Percentiles rank a stretch among this genome's conserved stretches.
Conservation (phyloP, 176 grass and related monocot species). For the Otatea glauca region DNA sequence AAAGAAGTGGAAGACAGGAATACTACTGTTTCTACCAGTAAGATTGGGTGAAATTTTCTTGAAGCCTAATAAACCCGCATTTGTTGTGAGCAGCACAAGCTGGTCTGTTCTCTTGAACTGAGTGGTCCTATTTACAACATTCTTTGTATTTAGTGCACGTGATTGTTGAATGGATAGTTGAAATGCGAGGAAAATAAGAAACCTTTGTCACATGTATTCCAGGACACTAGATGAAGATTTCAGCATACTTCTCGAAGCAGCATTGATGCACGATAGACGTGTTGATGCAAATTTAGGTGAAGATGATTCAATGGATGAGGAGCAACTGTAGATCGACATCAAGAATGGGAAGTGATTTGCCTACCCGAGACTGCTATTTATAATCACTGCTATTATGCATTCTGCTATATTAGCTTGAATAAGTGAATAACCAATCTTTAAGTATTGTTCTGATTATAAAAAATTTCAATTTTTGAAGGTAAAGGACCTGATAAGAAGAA, state of each 20-base stretch:
- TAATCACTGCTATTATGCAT: constrained; percentile 82
- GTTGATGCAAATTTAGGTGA: constrained; percentile 77
- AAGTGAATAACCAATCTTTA: constrained; percentile 26
- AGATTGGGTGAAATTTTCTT: constrained; percentile 66
- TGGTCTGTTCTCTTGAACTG: constrained; percentile 66
- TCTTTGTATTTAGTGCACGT: neutral
- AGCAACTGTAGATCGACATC: constrained; percentile 83
- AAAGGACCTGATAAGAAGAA: too few species aligned
- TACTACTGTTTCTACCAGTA: too few species aligned
- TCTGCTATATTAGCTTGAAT: constrained; percentile 28
- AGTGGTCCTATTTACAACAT: neutral
- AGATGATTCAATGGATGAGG: constrained; percentile 84
- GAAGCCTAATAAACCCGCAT: constrained; percentile 80
- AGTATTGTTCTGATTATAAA: constrained; percentile 5
- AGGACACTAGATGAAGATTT: constrained; percentile 99
- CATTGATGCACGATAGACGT: constrained; percentile 92
- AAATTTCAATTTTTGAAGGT: constrained; percentile 53
- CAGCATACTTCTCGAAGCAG: constrained; percentile 92
- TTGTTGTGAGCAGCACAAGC: constrained; percentile 98
- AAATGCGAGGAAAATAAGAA: neutral
- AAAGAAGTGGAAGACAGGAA: too few species aligned
- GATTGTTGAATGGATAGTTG: constrained; percentile 18
- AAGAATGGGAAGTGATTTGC: constrained; percentile 65
- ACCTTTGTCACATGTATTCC: constrained; percentile 35
- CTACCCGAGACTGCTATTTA: constrained; percentile 86